Base-by-base conservation (phyloP, 1,139 yeast genomes). In the Sugiyamaella xylanicola region DNA sequence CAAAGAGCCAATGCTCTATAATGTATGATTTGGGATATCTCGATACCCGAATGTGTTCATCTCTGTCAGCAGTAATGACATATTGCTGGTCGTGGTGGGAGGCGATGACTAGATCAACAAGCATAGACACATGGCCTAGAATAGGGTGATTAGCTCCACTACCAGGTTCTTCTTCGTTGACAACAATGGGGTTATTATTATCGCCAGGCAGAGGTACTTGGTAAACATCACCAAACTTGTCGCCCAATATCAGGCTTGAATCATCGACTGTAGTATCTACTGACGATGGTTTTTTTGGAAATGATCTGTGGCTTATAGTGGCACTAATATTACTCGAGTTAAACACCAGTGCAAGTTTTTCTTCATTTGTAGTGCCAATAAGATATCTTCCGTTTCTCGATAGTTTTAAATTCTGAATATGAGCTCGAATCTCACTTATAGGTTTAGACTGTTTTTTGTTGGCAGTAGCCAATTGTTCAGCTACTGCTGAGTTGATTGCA, bases 191-290 rank as follows among this genome's bases (percentile, higher is more conserved):
- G 7, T 40, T 61, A n/a, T 65, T 59, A 29, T 61, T 52, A 57
- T 37, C 48, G 17, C 60, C 36, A 22, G 58, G 32, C 50, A 60
- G 27, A 39, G 62, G 56, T n/a, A 87, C 77, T 1, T 79, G 69
- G 68, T 88, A 93, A 4, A 91, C 97, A 72, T 95, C 99, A 48
- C 99, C 99, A 69, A 92, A 93, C 74, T 95, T 95, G 71, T 95
- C 99, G n/a, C 96, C 97, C 19, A 91, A 81, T 1, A 91, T 70
- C 11, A 90, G 74, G 3, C 76, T 74, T 2, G 57, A 48, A 55
- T 78, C 82, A 59, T 80, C 82, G 19, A 73, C 70, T 7, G 86
- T 78, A 9, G 68, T 59, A n/a, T 89, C 78, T 15, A 90, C 76
- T 0, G 96, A 85, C 62, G 91, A 86, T 9, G 98, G 97, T 69